These are phyloP conservation scores for Fusarium dimerum DNA, from an alignment of 2,329 filamentous ascomycete genomes.

Conservation along the genomic window DNA sequence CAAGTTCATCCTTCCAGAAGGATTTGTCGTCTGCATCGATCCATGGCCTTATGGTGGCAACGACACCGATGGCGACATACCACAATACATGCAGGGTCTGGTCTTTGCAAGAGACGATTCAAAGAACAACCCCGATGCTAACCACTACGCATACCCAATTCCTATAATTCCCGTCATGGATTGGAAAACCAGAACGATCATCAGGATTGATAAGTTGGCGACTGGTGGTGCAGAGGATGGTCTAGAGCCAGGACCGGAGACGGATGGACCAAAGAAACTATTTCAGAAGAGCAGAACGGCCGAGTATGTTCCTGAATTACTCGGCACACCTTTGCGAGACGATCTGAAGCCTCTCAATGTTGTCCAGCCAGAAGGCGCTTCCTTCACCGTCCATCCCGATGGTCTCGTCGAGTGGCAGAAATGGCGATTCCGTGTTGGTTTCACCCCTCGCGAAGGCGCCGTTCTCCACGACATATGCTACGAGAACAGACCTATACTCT, in stretches of 20 bases:
- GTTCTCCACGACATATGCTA: constrained; percentile 71
- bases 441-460: constrained; percentile 70
- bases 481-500: constrained; percentile 63
- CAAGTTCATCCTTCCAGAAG: constrained; percentile 48
- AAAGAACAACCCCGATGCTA: constrained; percentile 53
- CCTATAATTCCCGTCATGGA: constrained; percentile 62
- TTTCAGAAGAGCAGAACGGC: constrained; percentile 18
- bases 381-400: constrained; percentile 57
- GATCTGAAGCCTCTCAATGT: constrained; percentile 72
- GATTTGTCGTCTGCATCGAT: constrained; percentile 49
- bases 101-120: constrained; percentile 47
- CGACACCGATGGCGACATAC: constrained; percentile 34
- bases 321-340: constrained; percentile 46
- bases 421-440: constrained; percentile 70
- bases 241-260: constrained; percentile 37
- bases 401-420: constrained; percentile 60
- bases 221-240: constrained; percentile 49
- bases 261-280: constrained; percentile 43
- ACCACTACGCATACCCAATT: constrained; percentile 64
- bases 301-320: constrained; percentile 54
- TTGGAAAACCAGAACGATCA: constrained; percentile 51
- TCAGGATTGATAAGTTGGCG: constrained; percentile 60
- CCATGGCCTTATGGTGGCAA: constrained; percentile 67
- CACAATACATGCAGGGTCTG: constrained; percentile 50
- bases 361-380: constrained; percentile 67